Conservation (phyloP, 2,329 filamentous ascomycete species). For the Aureobasidium lini region DNA sequence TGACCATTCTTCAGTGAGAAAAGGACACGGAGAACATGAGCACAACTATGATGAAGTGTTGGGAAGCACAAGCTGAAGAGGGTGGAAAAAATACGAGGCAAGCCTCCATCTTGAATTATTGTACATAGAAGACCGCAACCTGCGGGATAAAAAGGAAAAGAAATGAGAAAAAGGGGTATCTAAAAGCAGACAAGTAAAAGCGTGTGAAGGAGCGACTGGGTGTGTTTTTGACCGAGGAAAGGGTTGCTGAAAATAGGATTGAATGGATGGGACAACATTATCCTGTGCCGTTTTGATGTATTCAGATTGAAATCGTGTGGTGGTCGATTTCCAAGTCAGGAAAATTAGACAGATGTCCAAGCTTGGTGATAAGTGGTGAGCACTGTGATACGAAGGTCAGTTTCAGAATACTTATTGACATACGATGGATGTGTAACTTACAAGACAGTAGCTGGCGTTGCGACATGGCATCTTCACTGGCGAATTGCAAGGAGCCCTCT, state of each 20-base stretch:
- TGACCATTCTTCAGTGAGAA: too few species aligned
- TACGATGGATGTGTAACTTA: conserved; percentile 27
- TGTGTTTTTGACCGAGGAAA: not conserved
- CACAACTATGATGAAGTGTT: too few species aligned
- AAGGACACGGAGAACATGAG: too few species aligned
- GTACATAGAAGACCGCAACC: conserved; percentile 2
- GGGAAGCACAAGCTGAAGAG: too few species aligned
- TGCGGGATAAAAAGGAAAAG: not conserved
- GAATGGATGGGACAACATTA: not conserved
- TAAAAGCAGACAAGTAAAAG: not conserved
- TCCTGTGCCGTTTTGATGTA: not conserved
- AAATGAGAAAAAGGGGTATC: conserved; percentile 3
- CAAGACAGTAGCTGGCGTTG: conserved; percentile 45
- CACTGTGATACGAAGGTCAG: conserved; percentile 13
- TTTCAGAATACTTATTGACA: not conserved
- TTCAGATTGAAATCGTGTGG: not conserved
- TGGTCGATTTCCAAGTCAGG: not conserved
- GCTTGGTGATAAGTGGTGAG: conserved; percentile 21
- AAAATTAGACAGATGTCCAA: conserved; percentile 8
- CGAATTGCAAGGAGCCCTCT: conserved; percentile 52
- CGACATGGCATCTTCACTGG: conserved; percentile 50
- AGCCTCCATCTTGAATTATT: not conserved
- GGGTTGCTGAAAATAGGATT: not conserved
- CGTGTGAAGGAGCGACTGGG: not conserved
- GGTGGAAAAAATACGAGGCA: not conserved